These are phyloP conservation scores for Fusarium avenaceum DNA, from an alignment of 2,329 filamentous ascomycete genomes.

Conservation along the genomic window DNA sequence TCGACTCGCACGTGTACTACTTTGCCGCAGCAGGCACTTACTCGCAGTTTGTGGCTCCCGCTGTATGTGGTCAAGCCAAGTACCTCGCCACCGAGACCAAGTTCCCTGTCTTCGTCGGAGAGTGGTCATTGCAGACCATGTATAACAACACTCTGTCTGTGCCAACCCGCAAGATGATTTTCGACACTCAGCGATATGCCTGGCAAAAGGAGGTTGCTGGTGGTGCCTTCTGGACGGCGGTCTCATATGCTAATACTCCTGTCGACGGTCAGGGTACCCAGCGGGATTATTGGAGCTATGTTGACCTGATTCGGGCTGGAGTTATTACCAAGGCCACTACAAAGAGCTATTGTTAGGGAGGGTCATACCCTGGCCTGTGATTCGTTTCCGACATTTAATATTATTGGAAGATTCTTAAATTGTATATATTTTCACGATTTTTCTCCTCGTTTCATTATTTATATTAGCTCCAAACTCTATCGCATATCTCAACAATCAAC, in stretches of 20 bases:
- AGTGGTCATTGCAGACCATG: conserved; percentile 3
- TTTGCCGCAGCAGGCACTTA: conserved; percentile 2
- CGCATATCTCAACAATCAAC: too few relatives aligned
- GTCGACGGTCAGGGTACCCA: conserved; percentile 3
- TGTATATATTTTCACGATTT: too few relatives aligned
- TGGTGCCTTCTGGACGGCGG: conserved; percentile 2
- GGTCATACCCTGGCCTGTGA: too few relatives aligned
- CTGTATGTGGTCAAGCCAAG: conserved; percentile 2
- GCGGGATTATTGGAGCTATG: conserved; percentile 14
- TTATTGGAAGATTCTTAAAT: too few relatives aligned
- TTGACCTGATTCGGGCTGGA: background rate
- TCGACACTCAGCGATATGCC: conserved; percentile 1
- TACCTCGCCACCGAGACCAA: background rate
- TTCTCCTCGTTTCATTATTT: too few relatives aligned
- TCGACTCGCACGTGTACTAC: conserved; percentile 4
- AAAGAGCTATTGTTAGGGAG: background rate
- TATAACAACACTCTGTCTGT: conserved; percentile 2
- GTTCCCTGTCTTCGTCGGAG: background rate
- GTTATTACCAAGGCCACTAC: conserved; percentile 3
- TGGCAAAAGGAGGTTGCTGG: conserved; percentile 5
- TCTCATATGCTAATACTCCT: background rate
- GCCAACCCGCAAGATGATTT: background rate
- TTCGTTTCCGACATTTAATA: too few relatives aligned
- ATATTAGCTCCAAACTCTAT: too few relatives aligned
- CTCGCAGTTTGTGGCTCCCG: background rate